phyloP scores from a whole-genome alignment of 164 flowering plant genomes.

The Brasenia schreberi region DNA sequence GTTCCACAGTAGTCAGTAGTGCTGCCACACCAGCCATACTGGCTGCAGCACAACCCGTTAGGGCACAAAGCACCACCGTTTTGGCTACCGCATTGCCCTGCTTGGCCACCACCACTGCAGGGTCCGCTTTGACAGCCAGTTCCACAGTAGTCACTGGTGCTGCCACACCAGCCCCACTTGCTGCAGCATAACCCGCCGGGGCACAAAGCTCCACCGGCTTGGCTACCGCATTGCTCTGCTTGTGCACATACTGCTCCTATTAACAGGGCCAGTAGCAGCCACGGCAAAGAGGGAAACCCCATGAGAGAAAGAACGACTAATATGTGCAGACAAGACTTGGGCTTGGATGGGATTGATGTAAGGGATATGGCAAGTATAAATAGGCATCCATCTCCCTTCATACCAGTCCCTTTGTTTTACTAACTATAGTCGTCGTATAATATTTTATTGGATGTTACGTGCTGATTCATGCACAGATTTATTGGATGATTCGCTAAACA shows the following conservation, averaged over 20 bases:
- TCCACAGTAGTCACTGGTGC: background rate
- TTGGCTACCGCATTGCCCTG: slow-evolving; percentile 3
- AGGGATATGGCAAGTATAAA: too few relatives aligned
- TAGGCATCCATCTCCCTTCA: too few relatives aligned
- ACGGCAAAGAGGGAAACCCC: background rate
- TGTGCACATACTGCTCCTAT: background rate
- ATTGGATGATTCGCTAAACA: too few relatives aligned
- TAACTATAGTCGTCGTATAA: too few relatives aligned
- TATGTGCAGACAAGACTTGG: too few relatives aligned
- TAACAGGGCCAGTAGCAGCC: too few relatives aligned
- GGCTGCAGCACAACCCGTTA: slow-evolving; percentile 5
- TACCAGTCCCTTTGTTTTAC: too few relatives aligned
- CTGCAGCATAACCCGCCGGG: slow-evolving; percentile 7
- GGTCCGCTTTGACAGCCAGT: slow-evolving; percentile 6
- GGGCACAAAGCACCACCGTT: slow-evolving; percentile 4
- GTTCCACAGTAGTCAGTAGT: background rate
- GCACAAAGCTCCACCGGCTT: slow-evolving; percentile 3
- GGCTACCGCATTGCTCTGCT: slow-evolving; percentile 5
- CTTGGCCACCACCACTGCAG: background rate
- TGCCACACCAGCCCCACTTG: slow-evolving; percentile 4
- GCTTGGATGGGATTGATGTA: too few relatives aligned
- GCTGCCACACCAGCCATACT: slow-evolving; percentile 5
- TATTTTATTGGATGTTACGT: too few relatives aligned
- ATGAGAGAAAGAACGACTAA: background rate
- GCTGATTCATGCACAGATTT: too few relatives aligned